Evolutionary conservation across 331 rosid species (phyloP).

Genomic region (Rhamnella rubrinervis): DNA sequence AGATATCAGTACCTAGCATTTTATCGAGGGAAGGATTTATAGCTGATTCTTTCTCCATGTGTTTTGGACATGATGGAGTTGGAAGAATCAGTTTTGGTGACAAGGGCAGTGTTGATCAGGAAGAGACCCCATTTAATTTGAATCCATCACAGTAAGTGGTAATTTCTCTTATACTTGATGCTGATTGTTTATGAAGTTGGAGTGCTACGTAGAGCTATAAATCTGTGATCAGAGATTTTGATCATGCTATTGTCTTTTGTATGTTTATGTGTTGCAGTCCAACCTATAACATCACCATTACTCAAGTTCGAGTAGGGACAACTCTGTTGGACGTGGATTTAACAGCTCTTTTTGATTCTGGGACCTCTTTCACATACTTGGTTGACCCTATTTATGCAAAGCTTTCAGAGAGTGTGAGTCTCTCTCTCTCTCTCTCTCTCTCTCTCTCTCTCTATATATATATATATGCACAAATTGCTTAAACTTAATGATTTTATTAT

Average conservation of each 20-base stretch:
- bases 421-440: slow-evolving; percentile 6
- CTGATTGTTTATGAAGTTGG: slow-evolving; percentile 22
- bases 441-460: neutral
- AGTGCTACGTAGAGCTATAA: slow-evolving; percentile 10
- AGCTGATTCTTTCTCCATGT: slow-evolving; percentile 92
- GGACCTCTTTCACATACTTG: slow-evolving; percentile 92
- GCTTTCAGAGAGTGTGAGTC: slow-evolving; percentile 70
- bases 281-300: slow-evolving; percentile 75
- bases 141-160: slow-evolving; percentile 83
- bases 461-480: neutral
- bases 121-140: slow-evolving; percentile 81
- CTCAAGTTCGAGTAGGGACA: slow-evolving; percentile 74
- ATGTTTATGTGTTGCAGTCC: slow-evolving; percentile 61
- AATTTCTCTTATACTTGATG: slow-evolving; percentile 43
- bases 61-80: slow-evolving; percentile 85
- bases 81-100: slow-evolving; percentile 97
- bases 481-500: slow-evolving; percentile 4
- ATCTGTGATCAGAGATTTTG: neutral
- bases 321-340: slow-evolving; percentile 61
- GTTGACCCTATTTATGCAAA: slow-evolving; percentile 66
- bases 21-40: slow-evolving; percentile 78
- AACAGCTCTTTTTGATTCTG: slow-evolving; percentile 84
- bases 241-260: slow-evolving; percentile 22
- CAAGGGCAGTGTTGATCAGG: slow-evolving; percentile 84
- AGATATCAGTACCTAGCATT: slow-evolving; percentile 94